Percentiles rank a stretch among this genome's conserved stretches.
These are phyloP conservation scores for Lecanicillium sp. DNA, from an alignment of 2,329 filamentous ascomycete species.

Conservation along the genomic window DNA sequence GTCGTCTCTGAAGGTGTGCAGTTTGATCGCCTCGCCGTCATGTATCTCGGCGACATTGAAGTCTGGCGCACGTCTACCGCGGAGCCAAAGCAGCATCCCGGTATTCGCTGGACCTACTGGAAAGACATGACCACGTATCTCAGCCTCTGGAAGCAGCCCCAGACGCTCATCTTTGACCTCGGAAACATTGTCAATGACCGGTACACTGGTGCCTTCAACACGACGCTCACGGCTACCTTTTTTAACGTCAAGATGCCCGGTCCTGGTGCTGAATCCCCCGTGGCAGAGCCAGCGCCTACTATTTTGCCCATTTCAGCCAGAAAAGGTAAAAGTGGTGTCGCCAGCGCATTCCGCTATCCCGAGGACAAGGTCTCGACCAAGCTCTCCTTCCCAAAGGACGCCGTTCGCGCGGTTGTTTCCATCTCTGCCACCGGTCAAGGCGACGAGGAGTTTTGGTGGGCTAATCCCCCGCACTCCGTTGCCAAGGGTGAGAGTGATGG, in stretches of 20 bases:
- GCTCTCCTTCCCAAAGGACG: constrained; percentile 56
- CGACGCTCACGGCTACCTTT: constrained; percentile 65
- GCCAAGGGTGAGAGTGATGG: constrained; percentile 18
- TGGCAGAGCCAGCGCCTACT: constrained; percentile 44
- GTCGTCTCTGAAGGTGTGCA: constrained; percentile 64
- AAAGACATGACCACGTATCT: constrained; percentile 73
- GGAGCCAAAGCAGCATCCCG: constrained; percentile 56
- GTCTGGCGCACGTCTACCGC: constrained; percentile 80
- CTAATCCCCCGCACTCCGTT: constrained; percentile 60
- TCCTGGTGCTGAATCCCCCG: not conserved
- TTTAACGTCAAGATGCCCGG: constrained; percentile 33
- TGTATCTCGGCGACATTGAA: constrained; percentile 71
- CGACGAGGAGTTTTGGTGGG: constrained; percentile 80
- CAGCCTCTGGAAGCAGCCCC: constrained; percentile 57
- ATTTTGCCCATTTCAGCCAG: constrained; percentile 60
- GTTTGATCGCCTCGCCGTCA: constrained; percentile 65
- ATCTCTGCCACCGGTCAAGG: constrained; percentile 72
- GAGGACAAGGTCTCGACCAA: constrained; percentile 49
- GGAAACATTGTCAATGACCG: constrained; percentile 61
- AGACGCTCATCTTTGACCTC: constrained; percentile 74
- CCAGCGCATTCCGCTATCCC: constrained; percentile 63
- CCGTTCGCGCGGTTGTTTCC: constrained; percentile 61
- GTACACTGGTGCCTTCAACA: constrained; percentile 68
- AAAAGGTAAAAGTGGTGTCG: constrained; percentile 36
- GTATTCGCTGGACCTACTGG: constrained; percentile 67